These are phyloP conservation scores for Phytopythium ostracodes DNA, from an alignment of 352 stramenopile genomes.

Conservation along the genomic window DNA sequence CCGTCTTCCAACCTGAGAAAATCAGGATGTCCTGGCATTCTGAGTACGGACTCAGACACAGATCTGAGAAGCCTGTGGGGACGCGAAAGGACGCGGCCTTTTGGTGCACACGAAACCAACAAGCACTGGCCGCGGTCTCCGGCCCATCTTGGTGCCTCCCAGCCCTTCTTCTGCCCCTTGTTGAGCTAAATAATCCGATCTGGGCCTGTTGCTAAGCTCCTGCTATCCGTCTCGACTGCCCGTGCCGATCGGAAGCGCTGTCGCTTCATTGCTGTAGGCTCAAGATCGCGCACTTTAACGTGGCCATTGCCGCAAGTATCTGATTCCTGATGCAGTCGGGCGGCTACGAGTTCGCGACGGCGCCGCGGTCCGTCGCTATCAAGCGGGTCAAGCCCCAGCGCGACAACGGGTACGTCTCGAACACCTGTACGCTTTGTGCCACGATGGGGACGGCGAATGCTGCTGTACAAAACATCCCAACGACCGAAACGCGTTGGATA, in stretches of 20 bases:
- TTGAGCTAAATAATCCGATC: too few species aligned
- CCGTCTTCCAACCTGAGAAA: not conserved
- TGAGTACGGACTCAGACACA: not conserved
- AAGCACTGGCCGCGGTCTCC: not conserved
- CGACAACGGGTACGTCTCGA: slow-evolving; percentile 38
- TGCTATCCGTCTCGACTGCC: too few species aligned
- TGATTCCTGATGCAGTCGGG: slow-evolving; percentile 54
- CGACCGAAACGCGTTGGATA: too few species aligned
- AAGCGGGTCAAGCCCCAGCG: slow-evolving; percentile 58
- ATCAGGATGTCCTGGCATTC: not conserved
- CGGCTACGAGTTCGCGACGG: slow-evolving; percentile 71
- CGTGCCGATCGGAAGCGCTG: not conserved
- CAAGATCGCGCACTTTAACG: not conserved
- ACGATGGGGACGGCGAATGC: not conserved
- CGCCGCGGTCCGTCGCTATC: slow-evolving; percentile 63
- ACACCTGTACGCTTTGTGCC: too few species aligned
- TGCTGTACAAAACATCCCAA: too few species aligned
- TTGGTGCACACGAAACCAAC: not conserved
- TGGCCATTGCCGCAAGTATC: too few species aligned
- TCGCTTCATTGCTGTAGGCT: not conserved
- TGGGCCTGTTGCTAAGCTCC: too few species aligned
- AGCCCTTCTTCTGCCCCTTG: too few species aligned
- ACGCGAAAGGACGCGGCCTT: not conserved
- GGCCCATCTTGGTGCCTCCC: not conserved
- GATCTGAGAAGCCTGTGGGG: not conserved